Evolutionary conservation across 2,329 filamentous ascomycete genomes (phyloP), one percentile per base, ranked within the genome.

Genomic region (Cytospora paraplurivora): DNA sequence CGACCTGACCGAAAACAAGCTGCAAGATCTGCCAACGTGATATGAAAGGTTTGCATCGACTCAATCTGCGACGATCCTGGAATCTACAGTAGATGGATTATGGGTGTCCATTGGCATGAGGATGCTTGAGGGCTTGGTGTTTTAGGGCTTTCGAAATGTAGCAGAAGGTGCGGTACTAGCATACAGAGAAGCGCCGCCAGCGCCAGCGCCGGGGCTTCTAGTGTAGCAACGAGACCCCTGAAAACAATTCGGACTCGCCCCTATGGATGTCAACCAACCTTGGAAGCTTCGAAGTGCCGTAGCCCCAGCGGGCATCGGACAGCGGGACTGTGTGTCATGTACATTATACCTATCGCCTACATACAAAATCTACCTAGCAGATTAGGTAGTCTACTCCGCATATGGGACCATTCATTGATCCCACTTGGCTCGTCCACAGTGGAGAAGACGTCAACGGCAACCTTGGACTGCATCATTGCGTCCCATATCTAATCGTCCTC

Each of bases 221-320:
- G 15, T 34, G n/a, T 56, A 27, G 51, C 27, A 44, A 52, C 58
- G 19, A 41, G 41, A 27, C 51, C 58, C 38, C 19, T 60, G 50
- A 33, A 38, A 49, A 38, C 47, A 27, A 55, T 49, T n/a, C 58
- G 59, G 51, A 61, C 21, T 50, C 38, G 34, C 58, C 59, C 51
- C 51, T 51, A 11, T 41, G 41, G 19, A 19, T 21, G n/a, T 11
- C 41, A 10, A 15, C 41, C n/a, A n/a, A n/a, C n/a, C n/a, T n/a
- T n/a, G n/a, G n/a, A n/a, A n/a, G 27, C 27, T 27, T 27, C 27
- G 27, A 44, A 44, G 15, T 44, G 41, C 41, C 15, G 41, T 21
- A 27, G 27, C 27, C 27, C 41, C 41, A 47, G 8, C 27, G 44
- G 44, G 44, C n/a, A 19, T 19, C n/a, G 3, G 17, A 1, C 17